A percentile compares a stretch with the other conserved stretches of the same genome.
phyloP scores from a whole-genome alignment of 2,329 filamentous ascomycete genomes.

The Parafenestella ontariensis region DNA sequence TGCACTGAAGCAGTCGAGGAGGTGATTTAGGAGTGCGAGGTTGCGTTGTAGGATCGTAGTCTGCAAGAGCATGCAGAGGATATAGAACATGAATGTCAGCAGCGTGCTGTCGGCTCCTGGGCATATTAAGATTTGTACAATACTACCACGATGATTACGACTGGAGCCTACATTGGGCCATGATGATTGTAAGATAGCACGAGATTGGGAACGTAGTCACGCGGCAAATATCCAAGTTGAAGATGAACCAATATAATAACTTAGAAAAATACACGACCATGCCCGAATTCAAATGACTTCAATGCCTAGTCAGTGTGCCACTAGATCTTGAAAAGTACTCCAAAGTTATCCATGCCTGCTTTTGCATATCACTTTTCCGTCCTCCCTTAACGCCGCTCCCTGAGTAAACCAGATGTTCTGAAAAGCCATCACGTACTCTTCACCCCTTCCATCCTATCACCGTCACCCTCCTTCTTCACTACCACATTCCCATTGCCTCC shows the following conservation, averaged over 20 bases:
- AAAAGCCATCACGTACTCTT: background rate
- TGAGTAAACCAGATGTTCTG: background rate
- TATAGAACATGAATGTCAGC: conserved; percentile 26
- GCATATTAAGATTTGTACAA: background rate
- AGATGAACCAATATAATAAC: background rate
- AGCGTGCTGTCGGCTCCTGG: conserved; percentile 10
- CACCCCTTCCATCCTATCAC: background rate
- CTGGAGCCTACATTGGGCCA: background rate
- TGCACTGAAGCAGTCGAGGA: conserved; percentile 23
- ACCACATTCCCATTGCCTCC: background rate
- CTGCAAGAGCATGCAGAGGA: conserved; percentile 24
- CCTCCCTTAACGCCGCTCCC: background rate
- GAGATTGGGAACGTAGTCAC: background rate
- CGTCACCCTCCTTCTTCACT: background rate
- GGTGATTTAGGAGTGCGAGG: conserved; percentile 30
- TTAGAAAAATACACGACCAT: background rate
- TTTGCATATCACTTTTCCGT: background rate
- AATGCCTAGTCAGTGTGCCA: background rate
- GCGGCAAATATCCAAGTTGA: background rate
- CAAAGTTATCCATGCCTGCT: background rate
- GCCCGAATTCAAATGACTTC: background rate
- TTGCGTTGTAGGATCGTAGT: too few species aligned
- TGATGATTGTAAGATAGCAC: background rate
- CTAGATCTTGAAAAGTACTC: background rate
- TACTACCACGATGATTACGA: background rate